phyloP scores from a whole-genome alignment of 148 eudicot species.

The Heliosperma pusillum region DNA sequence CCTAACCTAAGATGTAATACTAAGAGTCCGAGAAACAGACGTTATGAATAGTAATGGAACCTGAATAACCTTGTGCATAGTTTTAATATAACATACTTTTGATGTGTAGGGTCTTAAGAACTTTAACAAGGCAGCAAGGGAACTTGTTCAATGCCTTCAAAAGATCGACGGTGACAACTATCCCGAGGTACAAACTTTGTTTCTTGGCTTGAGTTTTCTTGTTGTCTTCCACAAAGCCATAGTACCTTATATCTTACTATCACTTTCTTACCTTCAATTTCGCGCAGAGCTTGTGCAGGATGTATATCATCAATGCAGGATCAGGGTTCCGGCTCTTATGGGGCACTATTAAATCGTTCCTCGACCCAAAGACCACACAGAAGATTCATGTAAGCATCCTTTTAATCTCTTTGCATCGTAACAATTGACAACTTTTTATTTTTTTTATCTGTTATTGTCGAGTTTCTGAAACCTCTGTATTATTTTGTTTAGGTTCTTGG shows the following conservation, averaged over 20 bases:
- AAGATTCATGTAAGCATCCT: constrained; percentile 70
- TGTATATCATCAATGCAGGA: constrained; percentile 96
- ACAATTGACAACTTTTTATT: not conserved
- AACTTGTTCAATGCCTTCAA: constrained; percentile 74
- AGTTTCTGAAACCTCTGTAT: not conserved
- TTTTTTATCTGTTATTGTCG: not conserved
- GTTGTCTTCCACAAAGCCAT: not conserved
- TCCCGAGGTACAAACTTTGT: constrained; percentile 54
- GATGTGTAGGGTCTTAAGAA: constrained; percentile 67
- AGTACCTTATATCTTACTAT: not conserved
- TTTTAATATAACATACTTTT: not conserved
- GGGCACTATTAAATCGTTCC: constrained; percentile 87
- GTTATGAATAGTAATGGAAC: too few species aligned
- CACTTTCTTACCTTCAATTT: not conserved
- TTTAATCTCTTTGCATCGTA: not conserved
- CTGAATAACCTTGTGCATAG: too few species aligned
- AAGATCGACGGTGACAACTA: constrained; percentile 81
- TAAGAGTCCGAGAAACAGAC: not conserved
- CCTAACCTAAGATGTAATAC: not conserved
- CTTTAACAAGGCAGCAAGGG: constrained; percentile 83
- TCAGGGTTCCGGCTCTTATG: constrained; percentile 89
- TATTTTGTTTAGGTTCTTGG: constrained; percentile 60
- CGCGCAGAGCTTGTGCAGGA: constrained; percentile 66
- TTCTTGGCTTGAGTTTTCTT: not conserved
- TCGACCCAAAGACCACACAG: constrained; percentile 88